Evolutionary conservation across 75 land plant species (phyloP).

Genomic region (Pinus albicaulis): DNA sequence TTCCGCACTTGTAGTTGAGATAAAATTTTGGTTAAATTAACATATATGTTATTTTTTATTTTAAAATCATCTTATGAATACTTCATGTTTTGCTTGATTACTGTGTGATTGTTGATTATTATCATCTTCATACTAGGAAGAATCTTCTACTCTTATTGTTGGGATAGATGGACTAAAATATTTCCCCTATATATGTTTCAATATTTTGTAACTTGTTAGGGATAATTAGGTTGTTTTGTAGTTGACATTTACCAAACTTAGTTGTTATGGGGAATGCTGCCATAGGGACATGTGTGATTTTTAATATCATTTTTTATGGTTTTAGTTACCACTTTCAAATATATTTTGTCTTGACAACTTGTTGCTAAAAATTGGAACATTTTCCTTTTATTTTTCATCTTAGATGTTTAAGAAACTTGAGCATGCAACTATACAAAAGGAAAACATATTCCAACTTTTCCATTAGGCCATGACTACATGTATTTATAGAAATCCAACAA

Average conservation of each 20-base stretch:
- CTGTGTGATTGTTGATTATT: neutral
- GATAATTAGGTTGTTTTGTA: neutral
- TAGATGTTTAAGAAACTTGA: neutral
- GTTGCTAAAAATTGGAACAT: neutral
- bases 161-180: neutral
- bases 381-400: neutral
- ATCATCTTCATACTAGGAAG: no score
- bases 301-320: neutral
- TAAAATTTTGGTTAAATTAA: neutral
- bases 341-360: neutral
- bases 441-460: no score
- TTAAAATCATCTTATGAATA: neutral
- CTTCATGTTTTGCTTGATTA: neutral
- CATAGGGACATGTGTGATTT: neutral
- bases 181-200: neutral
- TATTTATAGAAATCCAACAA: no score
- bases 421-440: neutral
- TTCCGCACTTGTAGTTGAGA: neutral
- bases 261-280: neutral
- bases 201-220: neutral
- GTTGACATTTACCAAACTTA: neutral
- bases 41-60: neutral
- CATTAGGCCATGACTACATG: no score
- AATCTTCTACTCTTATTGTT: neutral
- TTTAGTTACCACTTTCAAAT: neutral